Conservation (phyloP, 1,284 basidiomycete species). For the Phellopilus nigrolimitatus region DNA sequence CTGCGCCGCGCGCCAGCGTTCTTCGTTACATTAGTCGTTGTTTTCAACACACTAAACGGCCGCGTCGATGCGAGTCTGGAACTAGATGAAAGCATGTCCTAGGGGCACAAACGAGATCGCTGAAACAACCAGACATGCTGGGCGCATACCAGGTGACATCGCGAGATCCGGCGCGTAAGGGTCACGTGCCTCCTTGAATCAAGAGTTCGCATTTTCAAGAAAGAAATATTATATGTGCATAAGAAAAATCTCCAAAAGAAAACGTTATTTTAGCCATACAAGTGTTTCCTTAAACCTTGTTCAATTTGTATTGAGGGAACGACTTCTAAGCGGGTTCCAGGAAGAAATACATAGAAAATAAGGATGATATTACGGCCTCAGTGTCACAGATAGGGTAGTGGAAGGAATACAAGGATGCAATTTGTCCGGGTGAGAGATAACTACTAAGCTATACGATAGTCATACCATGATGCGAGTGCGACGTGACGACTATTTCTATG, state of each 20-base stretch:
- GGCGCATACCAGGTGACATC: neutral
- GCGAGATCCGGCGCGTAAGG: neutral
- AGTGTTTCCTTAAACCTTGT: neutral
- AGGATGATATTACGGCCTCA: neutral
- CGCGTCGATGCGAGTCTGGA: conserved; percentile 5
- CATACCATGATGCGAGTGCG: neutral
- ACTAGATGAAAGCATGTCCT: conserved; percentile 7
- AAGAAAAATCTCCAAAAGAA: too few relatives aligned
- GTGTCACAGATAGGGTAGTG: too few relatives aligned
- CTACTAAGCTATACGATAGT: conserved; percentile 7
- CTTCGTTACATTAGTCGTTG: neutral
- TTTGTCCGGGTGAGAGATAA: conserved; percentile 3
- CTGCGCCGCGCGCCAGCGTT: neutral
- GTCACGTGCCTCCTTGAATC: neutral
- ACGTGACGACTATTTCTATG: neutral
- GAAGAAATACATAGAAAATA: neutral
- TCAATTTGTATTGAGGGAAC: neutral
- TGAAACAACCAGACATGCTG: neutral
- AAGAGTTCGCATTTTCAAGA: too few relatives aligned
- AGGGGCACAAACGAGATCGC: too few relatives aligned
- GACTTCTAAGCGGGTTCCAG: too few relatives aligned
- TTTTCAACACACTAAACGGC: neutral
- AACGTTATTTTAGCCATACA: too few relatives aligned
- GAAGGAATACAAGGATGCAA: conserved; percentile 1
- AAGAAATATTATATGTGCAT: too few relatives aligned